Evolutionary conservation across 495 filamentous ascomycete genomes (phyloP).

Genomic region (Talaromyces thailandensis): DNA sequence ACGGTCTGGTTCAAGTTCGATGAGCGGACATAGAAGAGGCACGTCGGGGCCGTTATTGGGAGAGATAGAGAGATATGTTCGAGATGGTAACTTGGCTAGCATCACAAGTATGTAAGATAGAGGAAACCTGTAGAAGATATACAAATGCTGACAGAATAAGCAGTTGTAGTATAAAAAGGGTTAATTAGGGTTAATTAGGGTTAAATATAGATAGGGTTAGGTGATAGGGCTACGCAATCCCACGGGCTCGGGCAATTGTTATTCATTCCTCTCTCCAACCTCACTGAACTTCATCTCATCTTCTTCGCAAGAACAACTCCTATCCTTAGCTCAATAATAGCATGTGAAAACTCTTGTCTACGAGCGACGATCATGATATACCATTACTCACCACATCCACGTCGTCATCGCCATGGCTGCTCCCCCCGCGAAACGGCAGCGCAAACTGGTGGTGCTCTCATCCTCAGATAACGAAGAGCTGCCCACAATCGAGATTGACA

Average conservation of each 20-base stretch:
- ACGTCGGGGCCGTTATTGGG: too few species aligned
- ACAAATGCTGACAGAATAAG: too few species aligned
- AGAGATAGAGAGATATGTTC: too few species aligned
- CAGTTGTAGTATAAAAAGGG: too few species aligned
- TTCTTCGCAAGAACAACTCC: not conserved
- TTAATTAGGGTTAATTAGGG: too few species aligned
- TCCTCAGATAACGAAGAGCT: constrained; percentile 36
- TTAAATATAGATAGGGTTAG: too few species aligned
- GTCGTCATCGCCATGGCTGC: constrained; percentile 20
- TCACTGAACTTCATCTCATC: not conserved
- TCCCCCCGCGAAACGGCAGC: constrained; percentile 32
- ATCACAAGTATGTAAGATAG: too few species aligned
- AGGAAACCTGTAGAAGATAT: too few species aligned
- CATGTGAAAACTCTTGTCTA: not conserved
- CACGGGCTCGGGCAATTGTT: not conserved
- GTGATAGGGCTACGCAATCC: not conserved
- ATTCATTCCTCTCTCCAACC: not conserved
- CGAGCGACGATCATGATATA: not conserved
- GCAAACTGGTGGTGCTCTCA: constrained; percentile 27
- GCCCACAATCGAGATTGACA: not conserved
- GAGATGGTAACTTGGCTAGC: too few species aligned
- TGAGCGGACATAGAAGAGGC: too few species aligned
- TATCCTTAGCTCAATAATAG: not conserved
- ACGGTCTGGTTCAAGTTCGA: too few species aligned
- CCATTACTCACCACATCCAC: not conserved